A percentile compares a stretch with the other conserved stretches of the same genome.
phyloP scores from a whole-genome alignment of 345 rosid genomes.

The Lagerstroemia speciosa region DNA sequence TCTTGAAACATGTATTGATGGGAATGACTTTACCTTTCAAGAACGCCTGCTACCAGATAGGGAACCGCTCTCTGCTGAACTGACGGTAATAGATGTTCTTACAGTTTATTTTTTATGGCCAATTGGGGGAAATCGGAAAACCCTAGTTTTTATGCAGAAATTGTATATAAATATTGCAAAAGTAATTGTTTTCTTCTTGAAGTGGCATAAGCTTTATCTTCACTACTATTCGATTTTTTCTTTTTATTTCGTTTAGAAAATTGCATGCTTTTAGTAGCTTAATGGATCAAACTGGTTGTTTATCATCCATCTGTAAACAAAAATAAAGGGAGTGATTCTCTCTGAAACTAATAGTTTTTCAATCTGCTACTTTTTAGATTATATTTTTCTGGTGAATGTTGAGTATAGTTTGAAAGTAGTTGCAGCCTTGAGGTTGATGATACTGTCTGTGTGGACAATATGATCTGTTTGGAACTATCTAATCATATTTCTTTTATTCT shows the following conservation, averaged over 20 bases:
- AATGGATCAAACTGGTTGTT: not conserved
- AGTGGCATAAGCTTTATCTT: not conserved
- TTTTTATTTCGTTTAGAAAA: not conserved
- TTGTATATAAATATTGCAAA: not conserved
- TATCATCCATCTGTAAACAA: not conserved
- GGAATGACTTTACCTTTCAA: slow-evolving; percentile 2
- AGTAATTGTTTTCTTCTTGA: not conserved
- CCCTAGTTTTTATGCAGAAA: not conserved
- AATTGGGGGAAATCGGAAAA: not conserved
- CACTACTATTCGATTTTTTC: not conserved
- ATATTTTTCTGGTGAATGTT: not conserved
- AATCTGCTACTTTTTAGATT: not conserved
- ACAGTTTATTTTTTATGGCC: not conserved
- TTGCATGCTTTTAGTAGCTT: not conserved
- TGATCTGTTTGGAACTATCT: slow-evolving; percentile 1
- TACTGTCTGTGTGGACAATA: not conserved
- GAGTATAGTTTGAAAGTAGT: not conserved
- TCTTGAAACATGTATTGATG: not conserved
- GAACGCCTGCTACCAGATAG: not conserved
- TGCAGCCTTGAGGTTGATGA: not conserved
- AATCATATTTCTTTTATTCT: not conserved
- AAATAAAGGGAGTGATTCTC: not conserved
- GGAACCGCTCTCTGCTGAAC: slow-evolving; percentile 1
- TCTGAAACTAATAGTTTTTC: not conserved
- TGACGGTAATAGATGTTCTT: not conserved